These are phyloP conservation scores for Fraxinus americana DNA, from an alignment of 257 asterid genomes.

Conservation along the genomic window DNA sequence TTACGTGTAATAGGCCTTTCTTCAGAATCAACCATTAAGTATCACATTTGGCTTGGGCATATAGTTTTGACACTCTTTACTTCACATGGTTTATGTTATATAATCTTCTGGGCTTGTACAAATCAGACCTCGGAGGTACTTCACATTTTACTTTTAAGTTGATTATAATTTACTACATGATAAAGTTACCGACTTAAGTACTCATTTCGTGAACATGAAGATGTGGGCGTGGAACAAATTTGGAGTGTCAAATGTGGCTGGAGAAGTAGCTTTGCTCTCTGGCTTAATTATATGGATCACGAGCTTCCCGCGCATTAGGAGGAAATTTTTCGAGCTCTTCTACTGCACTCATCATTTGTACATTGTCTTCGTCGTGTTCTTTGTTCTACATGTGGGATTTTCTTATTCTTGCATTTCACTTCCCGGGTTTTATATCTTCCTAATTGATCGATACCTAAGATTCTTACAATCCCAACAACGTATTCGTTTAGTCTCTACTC, in stretches of 20 bases:
- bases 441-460: slow-evolving; percentile 42
- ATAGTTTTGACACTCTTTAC: slow-evolving; percentile 33
- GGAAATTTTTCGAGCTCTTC: slow-evolving; percentile 47
- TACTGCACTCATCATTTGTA: slow-evolving; percentile 50
- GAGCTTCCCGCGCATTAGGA: slow-evolving; percentile 32
- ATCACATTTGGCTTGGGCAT: slow-evolving; percentile 53
- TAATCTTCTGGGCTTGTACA: slow-evolving; percentile 38
- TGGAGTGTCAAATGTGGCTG: slow-evolving; percentile 46
- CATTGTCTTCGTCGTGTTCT: slow-evolving; percentile 35
- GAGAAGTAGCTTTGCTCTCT: slow-evolving; percentile 43
- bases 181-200: not conserved
- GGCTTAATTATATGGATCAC: slow-evolving; percentile 42
- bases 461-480: slow-evolving; percentile 45
- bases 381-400: slow-evolving; percentile 42
- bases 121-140: slow-evolving; percentile 39
- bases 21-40: slow-evolving; percentile 44
- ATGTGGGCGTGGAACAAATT: slow-evolving; percentile 40
- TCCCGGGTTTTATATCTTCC: slow-evolving; percentile 48
- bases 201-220: slow-evolving; percentile 22
- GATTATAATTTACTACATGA: not conserved
- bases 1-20: slow-evolving; percentile 38
- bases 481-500: slow-evolving; percentile 38
- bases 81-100: slow-evolving; percentile 41
- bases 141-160: not conserved
- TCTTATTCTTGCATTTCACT: slow-evolving; percentile 41